A percentile compares a stretch with the other conserved stretches of the same genome.
These are phyloP conservation scores for Ophiostoma piceae DNA, from an alignment of 2,329 filamentous ascomycete genomes.

Conservation along the genomic window DNA sequence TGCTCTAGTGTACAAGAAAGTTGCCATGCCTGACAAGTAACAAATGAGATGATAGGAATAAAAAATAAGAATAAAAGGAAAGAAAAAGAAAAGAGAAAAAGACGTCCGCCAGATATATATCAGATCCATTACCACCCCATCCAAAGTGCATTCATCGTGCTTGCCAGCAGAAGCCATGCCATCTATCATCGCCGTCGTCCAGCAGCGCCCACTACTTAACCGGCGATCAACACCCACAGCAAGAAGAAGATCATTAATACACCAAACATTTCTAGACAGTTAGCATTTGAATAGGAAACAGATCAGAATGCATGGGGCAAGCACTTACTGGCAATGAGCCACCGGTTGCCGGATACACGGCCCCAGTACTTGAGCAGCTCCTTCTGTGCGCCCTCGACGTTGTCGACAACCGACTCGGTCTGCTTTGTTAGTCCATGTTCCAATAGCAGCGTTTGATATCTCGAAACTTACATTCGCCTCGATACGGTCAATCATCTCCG, in stretches of 20 bases:
- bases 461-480: constrained; percentile 29
- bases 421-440: constrained; percentile 22
- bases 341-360: constrained; percentile 87
- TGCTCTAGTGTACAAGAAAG: background rate
- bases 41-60: background rate
- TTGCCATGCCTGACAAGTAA: background rate
- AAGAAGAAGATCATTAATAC: constrained; percentile 93
- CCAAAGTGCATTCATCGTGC: background rate
- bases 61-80: background rate
- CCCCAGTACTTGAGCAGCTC: constrained; percentile 97
- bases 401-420: constrained; percentile 95
- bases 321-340: constrained; percentile 67
- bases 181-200: background rate
- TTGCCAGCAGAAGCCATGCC: background rate
- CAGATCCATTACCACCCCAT: background rate
- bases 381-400: constrained; percentile 92
- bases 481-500: constrained; percentile 69
- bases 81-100: constrained; percentile 3
- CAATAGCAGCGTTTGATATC: too few species aligned
- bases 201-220: constrained; percentile 33
- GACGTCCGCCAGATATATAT: background rate
- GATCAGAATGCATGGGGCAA: too few species aligned
- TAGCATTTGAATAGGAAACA: background rate
- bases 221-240: constrained; percentile 64
- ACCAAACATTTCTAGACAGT: constrained; percentile 59